Evolutionary conservation across 164 flowering plant genomes (phyloP).

Genomic region (Piper betle): DNA sequence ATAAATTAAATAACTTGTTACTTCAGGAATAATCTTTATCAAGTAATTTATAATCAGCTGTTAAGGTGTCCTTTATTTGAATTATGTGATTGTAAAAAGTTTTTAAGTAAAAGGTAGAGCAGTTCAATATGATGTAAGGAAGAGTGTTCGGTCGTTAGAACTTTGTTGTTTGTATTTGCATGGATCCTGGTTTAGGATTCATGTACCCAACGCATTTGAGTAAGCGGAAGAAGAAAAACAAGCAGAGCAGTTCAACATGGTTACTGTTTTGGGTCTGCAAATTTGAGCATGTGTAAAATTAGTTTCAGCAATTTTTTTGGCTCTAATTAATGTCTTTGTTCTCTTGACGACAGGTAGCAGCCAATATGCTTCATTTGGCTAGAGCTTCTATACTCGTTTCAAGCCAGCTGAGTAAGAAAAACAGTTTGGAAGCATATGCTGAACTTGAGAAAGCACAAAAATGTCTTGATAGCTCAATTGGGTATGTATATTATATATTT

Average conservation of each 20-base stretch:
- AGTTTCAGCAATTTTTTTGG: neutral
- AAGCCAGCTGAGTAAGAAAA: slow-evolving; percentile 22
- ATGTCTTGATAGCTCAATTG: slow-evolving; percentile 33
- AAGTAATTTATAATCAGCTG: neutral
- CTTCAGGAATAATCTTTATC: neutral
- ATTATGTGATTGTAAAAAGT: neutral
- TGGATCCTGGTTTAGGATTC: neutral
- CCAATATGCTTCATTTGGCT: slow-evolving; percentile 63
- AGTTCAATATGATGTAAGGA: too few species aligned
- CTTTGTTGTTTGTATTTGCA: neutral
- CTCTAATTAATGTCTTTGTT: neutral
- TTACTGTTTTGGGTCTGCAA: too few species aligned
- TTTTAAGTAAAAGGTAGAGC: too few species aligned
- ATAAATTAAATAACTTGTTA: too few species aligned
- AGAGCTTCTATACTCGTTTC: slow-evolving; percentile 43
- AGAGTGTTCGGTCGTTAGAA: neutral
- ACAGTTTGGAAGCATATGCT: slow-evolving; percentile 31
- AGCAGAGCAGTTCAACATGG: neutral
- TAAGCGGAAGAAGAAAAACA: neutral
- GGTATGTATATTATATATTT: slow-evolving; percentile 21
- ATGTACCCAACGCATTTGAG: neutral
- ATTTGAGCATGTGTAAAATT: neutral
- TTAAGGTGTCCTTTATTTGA: neutral
- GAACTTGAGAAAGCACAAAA: slow-evolving; percentile 54
- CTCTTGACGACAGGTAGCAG: slow-evolving; percentile 36